Percentiles rank a stretch among this genome's conserved stretches.
Conservation (phyloP, 2,329 filamentous ascomycete species). For the Alternaria sp. region DNA sequence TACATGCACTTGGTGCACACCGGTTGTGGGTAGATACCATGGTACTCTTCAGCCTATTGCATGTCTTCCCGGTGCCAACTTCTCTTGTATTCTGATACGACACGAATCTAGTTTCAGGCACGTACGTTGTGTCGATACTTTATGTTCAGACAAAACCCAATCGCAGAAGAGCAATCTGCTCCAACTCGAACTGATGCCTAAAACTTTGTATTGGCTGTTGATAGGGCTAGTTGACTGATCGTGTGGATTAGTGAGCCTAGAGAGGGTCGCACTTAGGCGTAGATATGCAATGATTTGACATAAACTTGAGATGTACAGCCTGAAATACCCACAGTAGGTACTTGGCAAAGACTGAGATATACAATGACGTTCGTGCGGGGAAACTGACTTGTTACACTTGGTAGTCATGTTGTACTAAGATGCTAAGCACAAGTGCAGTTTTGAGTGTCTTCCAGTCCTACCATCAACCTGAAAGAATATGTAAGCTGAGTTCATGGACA, state of each 20-base stretch:
- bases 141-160: background rate
- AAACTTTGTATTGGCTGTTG: accelerated
- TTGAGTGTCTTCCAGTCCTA: too few relatives aligned
- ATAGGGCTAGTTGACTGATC: background rate
- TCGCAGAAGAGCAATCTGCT: background rate
- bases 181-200: background rate
- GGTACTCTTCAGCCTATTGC: background rate
- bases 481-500: too few relatives aligned
- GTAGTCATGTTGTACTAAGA: too few relatives aligned
- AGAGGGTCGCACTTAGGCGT: too few relatives aligned
- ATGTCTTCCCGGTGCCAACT: background rate
- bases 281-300: background rate
- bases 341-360: background rate
- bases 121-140: background rate
- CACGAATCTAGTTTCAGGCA: background rate
- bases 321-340: background rate
- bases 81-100: background rate
- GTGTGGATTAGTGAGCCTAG: too few relatives aligned
- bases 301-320: background rate
- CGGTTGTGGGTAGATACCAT: background rate
- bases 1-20: background rate
- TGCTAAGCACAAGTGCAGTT: too few relatives aligned
- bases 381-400: too few relatives aligned
- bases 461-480: too few relatives aligned
- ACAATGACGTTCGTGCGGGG: too few relatives aligned